These are phyloP conservation scores for Alliaria petiolata DNA, from an alignment of 345 rosid species.

Conservation along the genomic window DNA sequence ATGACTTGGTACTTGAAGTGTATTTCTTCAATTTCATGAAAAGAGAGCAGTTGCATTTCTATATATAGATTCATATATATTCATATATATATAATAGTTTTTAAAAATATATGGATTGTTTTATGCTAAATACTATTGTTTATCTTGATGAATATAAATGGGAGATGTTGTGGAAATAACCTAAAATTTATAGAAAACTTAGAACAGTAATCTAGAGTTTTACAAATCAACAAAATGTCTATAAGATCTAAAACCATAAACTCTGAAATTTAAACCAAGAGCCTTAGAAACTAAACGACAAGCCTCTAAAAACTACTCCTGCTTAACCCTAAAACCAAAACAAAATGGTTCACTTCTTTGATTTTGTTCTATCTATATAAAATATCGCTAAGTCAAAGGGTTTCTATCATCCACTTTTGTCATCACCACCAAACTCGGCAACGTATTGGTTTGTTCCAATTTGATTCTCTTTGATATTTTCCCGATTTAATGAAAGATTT, in stretches of 20 bases:
- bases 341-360: not conserved
- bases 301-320: too few species aligned
- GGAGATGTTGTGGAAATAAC: too few species aligned
- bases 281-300: not conserved
- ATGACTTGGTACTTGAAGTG: not conserved
- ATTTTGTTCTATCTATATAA: not conserved
- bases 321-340: not conserved
- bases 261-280: not conserved
- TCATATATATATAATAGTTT: too few species aligned
- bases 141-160: too few species aligned
- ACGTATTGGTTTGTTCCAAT: constrained; percentile 5
- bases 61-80: too few species aligned
- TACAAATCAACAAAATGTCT: too few species aligned
- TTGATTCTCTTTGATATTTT: constrained; percentile 28
- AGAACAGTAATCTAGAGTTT: too few species aligned
- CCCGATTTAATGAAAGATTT: constrained; percentile 15
- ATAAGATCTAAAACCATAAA: not conserved
- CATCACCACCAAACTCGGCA: constrained; percentile 23
- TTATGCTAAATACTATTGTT: too few species aligned
- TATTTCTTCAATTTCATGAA: not conserved
- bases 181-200: too few species aligned
- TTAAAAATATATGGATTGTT: too few species aligned
- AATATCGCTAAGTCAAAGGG: not conserved
- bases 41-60: constrained; percentile 22
- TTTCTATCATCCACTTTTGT: constrained; percentile 22